Base-by-base conservation (phyloP, 805 yeast genomes). In the Yamadazyma scolyti region DNA sequence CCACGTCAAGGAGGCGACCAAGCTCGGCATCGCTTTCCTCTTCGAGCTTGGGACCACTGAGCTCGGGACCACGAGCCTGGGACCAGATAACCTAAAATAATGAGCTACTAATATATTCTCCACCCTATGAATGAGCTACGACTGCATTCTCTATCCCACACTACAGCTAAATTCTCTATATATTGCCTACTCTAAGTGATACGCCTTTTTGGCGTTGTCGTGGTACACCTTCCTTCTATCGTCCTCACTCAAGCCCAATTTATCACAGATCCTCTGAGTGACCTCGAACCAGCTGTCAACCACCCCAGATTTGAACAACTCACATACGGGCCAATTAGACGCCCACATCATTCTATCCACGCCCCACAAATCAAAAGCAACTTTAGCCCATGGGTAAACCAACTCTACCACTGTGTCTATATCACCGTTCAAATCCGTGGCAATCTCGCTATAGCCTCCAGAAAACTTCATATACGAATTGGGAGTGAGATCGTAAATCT, bases 1-100 rank as follows among this genome's bases (percentile, higher is more conserved):
- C 25, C 96, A 89, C 53, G 77, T 90, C 65, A 70, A 65, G 10
- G 86, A 90, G 58, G 95, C 86, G 54, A 77, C 79, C 35, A 85
- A 81, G 56, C 63, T 93, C 44, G 81, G 86, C 1, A 45, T 87
- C 7, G 90, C 87, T 1, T 82, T 72, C 42, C n/a, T n/a, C n/a
- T n/a, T n/a, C n/a, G n/a, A n/a, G n/a, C n/a, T n/a, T n/a, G n/a
- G n/a, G n/a, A n/a, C n/a, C n/a, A n/a, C n/a, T n/a, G n/a, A n/a
- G n/a, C n/a, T n/a, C n/a, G n/a, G n/a, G n/a, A n/a, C n/a, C n/a
- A n/a, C n/a, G n/a, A n/a, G n/a, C n/a, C n/a, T n/a, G n/a, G n/a
- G n/a, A n/a, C n/a, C n/a, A n/a, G n/a, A n/a, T n/a, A n/a, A n/a
- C n/a, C n/a, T n/a, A n/a, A n/a, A n/a, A n/a, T n/a, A n/a, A n/a